Evolutionary conservation across 2,329 filamentous ascomycete genomes (phyloP).

Genomic region (Cadophora malorum): DNA sequence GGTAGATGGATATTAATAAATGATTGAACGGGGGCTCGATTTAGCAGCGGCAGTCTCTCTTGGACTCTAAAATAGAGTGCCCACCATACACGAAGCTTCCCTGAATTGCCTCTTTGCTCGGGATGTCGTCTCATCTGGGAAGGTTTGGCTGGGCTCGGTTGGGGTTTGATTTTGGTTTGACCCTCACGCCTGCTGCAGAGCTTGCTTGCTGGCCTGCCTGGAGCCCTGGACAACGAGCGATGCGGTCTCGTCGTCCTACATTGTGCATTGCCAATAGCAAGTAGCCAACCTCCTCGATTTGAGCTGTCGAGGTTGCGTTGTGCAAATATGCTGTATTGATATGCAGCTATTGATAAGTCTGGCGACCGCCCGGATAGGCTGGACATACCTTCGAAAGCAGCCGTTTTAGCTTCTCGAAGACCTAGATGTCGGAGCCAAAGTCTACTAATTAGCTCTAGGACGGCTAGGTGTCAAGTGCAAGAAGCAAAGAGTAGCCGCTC

Average conservation of each 20-base stretch:
- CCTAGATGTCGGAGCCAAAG: background rate
- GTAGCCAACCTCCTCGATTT: background rate
- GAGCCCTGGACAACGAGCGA: background rate
- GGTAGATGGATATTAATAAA: conserved; percentile 33
- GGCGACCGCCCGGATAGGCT: background rate
- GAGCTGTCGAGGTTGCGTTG: conserved; percentile 10
- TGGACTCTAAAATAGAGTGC: conserved; percentile 24
- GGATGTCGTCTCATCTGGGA: conserved; percentile 29
- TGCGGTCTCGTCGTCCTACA: conserved; percentile 4
- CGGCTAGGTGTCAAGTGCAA: background rate
- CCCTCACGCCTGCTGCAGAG: conserved; percentile 20
- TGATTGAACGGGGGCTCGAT: conserved; percentile 20
- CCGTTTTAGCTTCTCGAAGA: background rate
- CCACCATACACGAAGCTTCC: conserved; percentile 29
- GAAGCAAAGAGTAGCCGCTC: background rate
- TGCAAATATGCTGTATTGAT: background rate
- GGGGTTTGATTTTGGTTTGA: conserved; percentile 19
- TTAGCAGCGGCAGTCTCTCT: conserved; percentile 40
- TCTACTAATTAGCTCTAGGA: background rate
- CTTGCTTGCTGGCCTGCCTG: background rate
- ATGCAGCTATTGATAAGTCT: background rate
- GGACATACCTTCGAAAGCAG: background rate
- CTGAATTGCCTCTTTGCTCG: conserved; percentile 36
- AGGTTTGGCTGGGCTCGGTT: conserved; percentile 13
- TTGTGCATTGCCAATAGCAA: conserved; percentile 1